Evolutionary conservation across 371 early-diverging fungal species (phyloP), one percentile per base, ranked within the genome.

Genomic region (Conidiobolus incongruus): DNA sequence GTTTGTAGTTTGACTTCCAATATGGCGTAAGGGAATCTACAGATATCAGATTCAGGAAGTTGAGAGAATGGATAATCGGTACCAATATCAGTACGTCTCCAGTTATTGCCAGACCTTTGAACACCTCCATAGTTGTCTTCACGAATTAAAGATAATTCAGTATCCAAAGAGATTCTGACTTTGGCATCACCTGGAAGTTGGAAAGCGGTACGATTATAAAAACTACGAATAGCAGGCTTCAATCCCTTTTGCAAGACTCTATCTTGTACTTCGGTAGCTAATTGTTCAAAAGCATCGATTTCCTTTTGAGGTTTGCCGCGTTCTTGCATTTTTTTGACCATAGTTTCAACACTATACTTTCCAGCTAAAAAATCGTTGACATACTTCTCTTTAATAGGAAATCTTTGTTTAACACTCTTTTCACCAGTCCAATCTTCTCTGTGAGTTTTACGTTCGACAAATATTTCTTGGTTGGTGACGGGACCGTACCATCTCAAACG

Each of bases 171-270:
- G 47, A 99, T 92, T 55, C 99, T 78, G 20, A 99, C 96, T 46
- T 86, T 77, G 2, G 97, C 90, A 64, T 95, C 96, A 30, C 93
- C 94, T 13, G 99, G 99, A 22, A 98, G 60, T 59, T 99, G 99
- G 70, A 99, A 99, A 12, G 99, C 99, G 21, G 91, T 95, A 59
- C 99, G 79, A 57, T 93, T 97, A 66, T 99, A 98, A 53, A 92
- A 92, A 1, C 95, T 91, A 42, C 98, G 82, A 44, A 64, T 72
- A 68, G 78, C 77, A 50, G 99, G 99, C 20, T 68, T 60, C 45
- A 98, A 66, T 8, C 73, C 59, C 52, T 79, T 77, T 1, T 72
- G 57, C 21, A 66, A 50, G n/a, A 97, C 75, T 17, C 74, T 62
- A n/a, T 63, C 48, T 48, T 83, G 89, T 15, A 96, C 71, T 47